phyloP scores from a whole-genome alignment of 441 rosid genomes.

The Corymbia citriodora region DNA sequence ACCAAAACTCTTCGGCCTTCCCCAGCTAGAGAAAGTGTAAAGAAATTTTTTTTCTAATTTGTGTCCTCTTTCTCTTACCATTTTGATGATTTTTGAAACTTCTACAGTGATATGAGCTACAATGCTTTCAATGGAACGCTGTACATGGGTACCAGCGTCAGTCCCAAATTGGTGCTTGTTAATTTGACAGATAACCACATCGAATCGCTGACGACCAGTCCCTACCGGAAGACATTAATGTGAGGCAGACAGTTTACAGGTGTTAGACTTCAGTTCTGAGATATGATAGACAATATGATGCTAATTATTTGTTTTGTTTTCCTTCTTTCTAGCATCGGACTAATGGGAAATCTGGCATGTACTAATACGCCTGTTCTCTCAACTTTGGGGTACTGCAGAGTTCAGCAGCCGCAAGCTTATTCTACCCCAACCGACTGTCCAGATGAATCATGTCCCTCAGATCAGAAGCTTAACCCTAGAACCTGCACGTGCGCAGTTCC shows the following conservation, averaged over 20 bases:
- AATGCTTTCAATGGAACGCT: constrained; percentile 69
- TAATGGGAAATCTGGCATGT: constrained; percentile 87
- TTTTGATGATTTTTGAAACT: constrained; percentile 1
- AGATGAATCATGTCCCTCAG: constrained; percentile 50
- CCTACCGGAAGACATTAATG: constrained; percentile 52
- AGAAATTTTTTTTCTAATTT: background rate
- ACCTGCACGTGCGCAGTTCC: constrained; percentile 91
- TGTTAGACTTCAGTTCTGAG: background rate
- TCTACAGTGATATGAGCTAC: constrained; percentile 60
- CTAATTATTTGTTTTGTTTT: background rate
- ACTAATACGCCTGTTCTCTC: constrained; percentile 31
- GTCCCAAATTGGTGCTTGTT: constrained; percentile 57
- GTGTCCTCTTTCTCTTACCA: background rate
- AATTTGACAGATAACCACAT: constrained; percentile 81
- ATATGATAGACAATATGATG: background rate
- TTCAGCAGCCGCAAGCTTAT: constrained; percentile 41
- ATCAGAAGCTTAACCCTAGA: constrained; percentile 77
- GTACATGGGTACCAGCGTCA: constrained; percentile 47
- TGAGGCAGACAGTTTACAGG: constrained; percentile 18
- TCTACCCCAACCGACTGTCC: constrained; percentile 73
- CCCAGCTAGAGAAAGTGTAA: constrained; percentile 84
- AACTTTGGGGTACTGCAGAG: constrained; percentile 66
- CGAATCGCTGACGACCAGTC: constrained; percentile 52
- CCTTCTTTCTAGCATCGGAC: constrained; percentile 33
- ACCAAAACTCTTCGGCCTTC: constrained; percentile 51